A percentile compares a stretch with the other conserved stretches of the same genome.
Evolutionary conservation across 352 stramenopile genomes (phyloP).

Genomic region (Plasmopara halstedii): DNA sequence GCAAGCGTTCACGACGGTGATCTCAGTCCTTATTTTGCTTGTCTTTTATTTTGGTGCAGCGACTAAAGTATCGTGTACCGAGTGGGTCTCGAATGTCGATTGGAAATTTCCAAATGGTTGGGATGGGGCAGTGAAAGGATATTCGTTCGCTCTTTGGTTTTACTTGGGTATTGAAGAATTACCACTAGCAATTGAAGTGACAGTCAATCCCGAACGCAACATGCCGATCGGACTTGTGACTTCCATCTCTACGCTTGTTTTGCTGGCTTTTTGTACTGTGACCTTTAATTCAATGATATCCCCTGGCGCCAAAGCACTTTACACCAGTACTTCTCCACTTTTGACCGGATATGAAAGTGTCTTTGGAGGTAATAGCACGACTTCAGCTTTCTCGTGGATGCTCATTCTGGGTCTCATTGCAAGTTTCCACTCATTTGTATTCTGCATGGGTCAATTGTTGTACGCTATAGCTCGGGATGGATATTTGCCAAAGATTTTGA

Average conservation of each 20-base stretch:
- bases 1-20: conserved; percentile 43
- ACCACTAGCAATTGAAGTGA: conserved; percentile 56
- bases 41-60: conserved; percentile 59
- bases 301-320: conserved; percentile 37
- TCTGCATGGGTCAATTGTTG: conserved; percentile 62
- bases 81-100: conserved; percentile 37
- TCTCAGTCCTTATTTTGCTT: conserved; percentile 50
- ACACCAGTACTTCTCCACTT: conserved; percentile 38
- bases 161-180: conserved; percentile 65
- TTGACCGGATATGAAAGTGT: conserved; percentile 56
- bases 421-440: conserved; percentile 76
- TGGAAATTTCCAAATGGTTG: conserved; percentile 43
- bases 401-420: conserved; percentile 52
- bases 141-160: conserved; percentile 68
- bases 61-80: conserved; percentile 45
- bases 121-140: conserved; percentile 41
- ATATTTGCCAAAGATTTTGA: conserved; percentile 45
- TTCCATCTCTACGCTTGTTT: conserved; percentile 42
- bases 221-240: conserved; percentile 51
- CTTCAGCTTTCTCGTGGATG: conserved; percentile 60
- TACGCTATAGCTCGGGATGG: conserved; percentile 62
- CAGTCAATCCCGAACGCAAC: conserved; percentile 49
- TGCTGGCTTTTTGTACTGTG: conserved; percentile 49
- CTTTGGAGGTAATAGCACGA: conserved; percentile 60
- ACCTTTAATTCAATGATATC: conserved; percentile 63